phyloP scores from a whole-genome alignment of 352 stramenopile species.

The Phytopythium cucurbitacearum region DNA sequence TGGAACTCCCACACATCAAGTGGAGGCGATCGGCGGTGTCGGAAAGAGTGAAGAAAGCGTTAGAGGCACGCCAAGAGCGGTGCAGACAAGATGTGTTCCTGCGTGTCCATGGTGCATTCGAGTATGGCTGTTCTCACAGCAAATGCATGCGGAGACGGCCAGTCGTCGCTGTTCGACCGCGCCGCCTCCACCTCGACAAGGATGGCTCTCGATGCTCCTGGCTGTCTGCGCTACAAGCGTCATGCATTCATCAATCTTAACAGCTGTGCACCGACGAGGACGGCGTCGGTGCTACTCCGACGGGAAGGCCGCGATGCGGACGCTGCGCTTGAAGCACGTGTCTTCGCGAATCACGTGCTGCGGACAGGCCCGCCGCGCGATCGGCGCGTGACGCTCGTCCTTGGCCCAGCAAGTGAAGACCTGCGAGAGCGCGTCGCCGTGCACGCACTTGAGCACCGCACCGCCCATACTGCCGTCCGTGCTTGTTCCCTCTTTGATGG shows the following conservation, averaged over 20 bases:
- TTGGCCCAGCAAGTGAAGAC: constrained; percentile 83
- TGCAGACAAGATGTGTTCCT: neutral
- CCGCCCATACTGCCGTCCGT: constrained; percentile 8
- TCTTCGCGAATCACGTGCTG: constrained; percentile 66
- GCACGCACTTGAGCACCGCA: constrained; percentile 26
- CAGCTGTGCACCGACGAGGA: too few species aligned
- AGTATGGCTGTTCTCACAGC: too few species aligned
- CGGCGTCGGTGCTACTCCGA: too few species aligned
- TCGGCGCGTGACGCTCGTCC: constrained; percentile 46
- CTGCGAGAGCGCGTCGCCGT: constrained; percentile 51
- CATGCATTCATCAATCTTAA: too few species aligned
- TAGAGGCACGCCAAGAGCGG: neutral
- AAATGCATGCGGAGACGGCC: too few species aligned
- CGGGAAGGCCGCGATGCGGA: constrained; percentile 59
- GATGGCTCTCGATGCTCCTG: too few species aligned
- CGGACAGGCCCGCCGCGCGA: constrained; percentile 46
- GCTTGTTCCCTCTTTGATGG: constrained; percentile 12
- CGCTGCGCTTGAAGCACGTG: constrained; percentile 43
- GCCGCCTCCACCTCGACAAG: too few species aligned
- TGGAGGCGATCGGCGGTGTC: neutral
- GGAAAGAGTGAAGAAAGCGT: neutral
- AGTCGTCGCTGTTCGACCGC: too few species aligned
- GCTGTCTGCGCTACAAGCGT: too few species aligned
- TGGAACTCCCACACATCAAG: neutral
- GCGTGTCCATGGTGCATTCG: too few species aligned